These are phyloP conservation scores for Lipomyces sp. DNA, from an alignment of 805 yeast species.

Conservation along the genomic window DNA sequence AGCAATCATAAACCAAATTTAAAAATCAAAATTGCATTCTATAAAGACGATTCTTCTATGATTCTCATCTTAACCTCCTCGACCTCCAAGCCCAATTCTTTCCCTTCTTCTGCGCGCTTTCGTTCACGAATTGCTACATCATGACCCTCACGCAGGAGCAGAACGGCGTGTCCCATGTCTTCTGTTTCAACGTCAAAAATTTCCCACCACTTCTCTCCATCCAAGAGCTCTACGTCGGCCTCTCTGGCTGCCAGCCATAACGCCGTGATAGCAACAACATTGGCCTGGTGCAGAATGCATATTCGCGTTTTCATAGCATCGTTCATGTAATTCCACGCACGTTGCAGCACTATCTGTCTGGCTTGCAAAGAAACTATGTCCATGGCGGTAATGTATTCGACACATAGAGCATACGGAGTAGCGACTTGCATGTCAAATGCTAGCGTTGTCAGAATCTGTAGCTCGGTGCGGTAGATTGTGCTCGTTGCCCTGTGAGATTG, in stretches of 20 bases:
- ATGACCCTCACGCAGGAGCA: conserved; percentile 31
- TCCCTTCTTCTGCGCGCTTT: conserved; percentile 6
- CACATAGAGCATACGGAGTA: conserved; percentile 17
- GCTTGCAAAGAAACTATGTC: background rate
- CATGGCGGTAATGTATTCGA: conserved; percentile 11
- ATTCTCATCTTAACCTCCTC: too few species aligned
- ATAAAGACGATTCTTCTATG: too few species aligned
- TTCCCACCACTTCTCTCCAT: conserved; percentile 29
- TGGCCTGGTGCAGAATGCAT: conserved; percentile 27
- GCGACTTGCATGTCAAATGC: conserved; percentile 27
- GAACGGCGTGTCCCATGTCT: conserved; percentile 29
- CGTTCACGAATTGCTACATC: conserved; percentile 24
- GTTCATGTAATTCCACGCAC: conserved; percentile 26
- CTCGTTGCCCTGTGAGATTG: background rate
- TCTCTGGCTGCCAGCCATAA: conserved; percentile 28
- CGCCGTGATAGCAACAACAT: conserved; percentile 25
- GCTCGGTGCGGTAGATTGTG: conserved; percentile 14
- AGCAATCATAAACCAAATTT: too few species aligned
- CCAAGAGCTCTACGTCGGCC: conserved; percentile 27
- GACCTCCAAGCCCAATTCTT: too few species aligned
- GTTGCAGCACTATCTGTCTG: conserved; percentile 5
- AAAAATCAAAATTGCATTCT: too few species aligned
- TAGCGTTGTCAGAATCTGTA: conserved; percentile 18
- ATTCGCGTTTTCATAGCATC: conserved; percentile 18
- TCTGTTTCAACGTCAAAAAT: conserved; percentile 29